Base-by-base conservation (phyloP, 441 rosid species). In the Euphorbia celastroides region DNA sequence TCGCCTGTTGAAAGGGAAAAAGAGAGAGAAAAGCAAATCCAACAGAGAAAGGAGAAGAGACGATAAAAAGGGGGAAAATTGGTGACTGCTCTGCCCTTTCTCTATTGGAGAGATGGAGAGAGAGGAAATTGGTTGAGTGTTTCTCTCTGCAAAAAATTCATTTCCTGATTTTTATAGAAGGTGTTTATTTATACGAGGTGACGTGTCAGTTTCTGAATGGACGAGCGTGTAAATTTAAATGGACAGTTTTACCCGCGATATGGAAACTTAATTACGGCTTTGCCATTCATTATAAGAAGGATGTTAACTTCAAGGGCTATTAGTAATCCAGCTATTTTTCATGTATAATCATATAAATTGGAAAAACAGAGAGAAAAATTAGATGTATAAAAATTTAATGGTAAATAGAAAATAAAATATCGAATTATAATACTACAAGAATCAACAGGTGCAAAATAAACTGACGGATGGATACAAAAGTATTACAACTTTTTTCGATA, bases 1-100 rank as follows among this genome's bases (percentile, higher is more conserved):
- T 81, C 82, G 77, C 79, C 76, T n/a, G 57, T 57, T 75, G 78
- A 51, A 60, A 65, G 66, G 50, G 74, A 61, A 55, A 16, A 50
- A 17, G 65, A 67, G 73, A 57, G 68, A 65, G 64, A 57, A 26
- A 57, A 25, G 1, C 48, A 44, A 27, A 59, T 57, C 61, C 58
- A 30, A 30, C 41, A 41, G 23, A 30, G 71, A 44, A 2, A 44
- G 50, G 36, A 42, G 36, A 16, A 20, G 20, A 36, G n/a, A 44
- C 2, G 50, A 44, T 44, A 1, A 19, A 44, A 44, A 9, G n/a
- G 16, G 50, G 16, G 50, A 44, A 7, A 7, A 14, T 41, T 41
- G 44, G 44, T 41, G 44, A 10, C 44, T 3, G 12, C 44, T 1
- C 44, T 3, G 12, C 44, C 44, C 44, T 41, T 41, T 41, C 44